Evolutionary conservation across 495 filamentous ascomycete species (phyloP).

Genomic region (Penicillium argentinense): DNA sequence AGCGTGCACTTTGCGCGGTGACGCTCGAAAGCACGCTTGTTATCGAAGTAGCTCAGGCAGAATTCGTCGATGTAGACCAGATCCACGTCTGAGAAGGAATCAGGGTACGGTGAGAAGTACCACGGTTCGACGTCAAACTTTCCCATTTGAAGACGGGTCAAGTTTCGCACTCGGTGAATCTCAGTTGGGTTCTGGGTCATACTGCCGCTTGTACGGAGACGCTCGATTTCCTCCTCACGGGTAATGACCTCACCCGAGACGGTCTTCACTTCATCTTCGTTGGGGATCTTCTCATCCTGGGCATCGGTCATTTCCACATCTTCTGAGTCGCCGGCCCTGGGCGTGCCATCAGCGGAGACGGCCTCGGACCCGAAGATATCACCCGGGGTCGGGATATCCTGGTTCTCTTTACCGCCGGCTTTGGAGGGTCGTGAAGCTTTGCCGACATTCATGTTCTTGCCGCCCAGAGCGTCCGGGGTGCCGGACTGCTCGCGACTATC

Average conservation of each 20-base stretch:
- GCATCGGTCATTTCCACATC: constrained; percentile 66
- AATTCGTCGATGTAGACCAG: constrained; percentile 97
- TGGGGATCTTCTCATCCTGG: constrained; percentile 43
- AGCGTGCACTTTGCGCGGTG: constrained; percentile 91
- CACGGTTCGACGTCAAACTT: constrained; percentile 90
- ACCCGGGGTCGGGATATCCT: constrained; percentile 35
- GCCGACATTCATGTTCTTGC: constrained; percentile 48
- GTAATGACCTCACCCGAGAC: constrained; percentile 56
- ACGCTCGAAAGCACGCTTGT: constrained; percentile 72
- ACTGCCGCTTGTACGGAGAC: constrained; percentile 85
- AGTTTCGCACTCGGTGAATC: constrained; percentile 92
- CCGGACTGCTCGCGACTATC: constrained; percentile 58
- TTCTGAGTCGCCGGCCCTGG: constrained; percentile 55
- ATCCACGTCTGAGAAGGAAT: constrained; percentile 80
- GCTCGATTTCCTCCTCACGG: constrained; percentile 92
- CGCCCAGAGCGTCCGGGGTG: constrained; percentile 54
- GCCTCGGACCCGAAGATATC: constrained; percentile 48
- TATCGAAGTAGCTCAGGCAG: constrained; percentile 87
- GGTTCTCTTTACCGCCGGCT: constrained; percentile 66
- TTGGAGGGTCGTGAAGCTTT: constrained; percentile 52
- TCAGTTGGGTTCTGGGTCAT: constrained; percentile 99
- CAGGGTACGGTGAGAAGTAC: constrained; percentile 98
- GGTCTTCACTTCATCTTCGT: constrained; percentile 36
- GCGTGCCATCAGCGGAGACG: constrained; percentile 52
- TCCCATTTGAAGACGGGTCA: constrained; percentile 90